Conservation (phyloP, 2,329 filamentous ascomycete genomes). For the Endoconidiophora polonica region DNA sequence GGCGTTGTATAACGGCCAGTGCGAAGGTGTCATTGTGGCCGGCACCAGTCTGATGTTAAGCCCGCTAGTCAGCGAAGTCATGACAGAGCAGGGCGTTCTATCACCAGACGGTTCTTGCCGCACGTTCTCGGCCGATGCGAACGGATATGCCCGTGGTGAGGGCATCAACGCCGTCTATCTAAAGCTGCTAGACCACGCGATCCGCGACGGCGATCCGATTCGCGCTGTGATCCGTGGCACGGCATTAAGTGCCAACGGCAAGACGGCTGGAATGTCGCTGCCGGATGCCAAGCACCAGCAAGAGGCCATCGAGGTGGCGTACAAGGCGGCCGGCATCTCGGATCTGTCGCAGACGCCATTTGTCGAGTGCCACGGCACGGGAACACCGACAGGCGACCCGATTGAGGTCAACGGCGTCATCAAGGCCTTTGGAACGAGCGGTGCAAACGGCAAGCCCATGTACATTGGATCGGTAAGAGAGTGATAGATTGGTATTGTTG, state of each 20-base stretch:
- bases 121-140: constrained; percentile 19
- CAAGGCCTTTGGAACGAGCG: constrained; percentile 25
- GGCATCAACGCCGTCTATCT: constrained; percentile 21
- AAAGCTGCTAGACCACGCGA: constrained; percentile 26
- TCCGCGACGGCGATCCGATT: constrained; percentile 26
- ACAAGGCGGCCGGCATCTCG: constrained; percentile 17
- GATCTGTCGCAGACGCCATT: constrained; percentile 10
- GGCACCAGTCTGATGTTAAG: constrained; percentile 15
- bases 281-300: constrained; percentile 21
- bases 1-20: constrained; percentile 19
- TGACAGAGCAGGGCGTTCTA: constrained; percentile 15
- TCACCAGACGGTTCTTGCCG: constrained; percentile 20
- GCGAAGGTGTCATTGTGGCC: constrained; percentile 12
- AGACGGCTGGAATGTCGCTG: constrained; percentile 18
- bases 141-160: constrained; percentile 31
- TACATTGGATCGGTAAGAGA: constrained; percentile 26
- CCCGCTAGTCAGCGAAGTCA: constrained; percentile 16
- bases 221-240: constrained; percentile 22
- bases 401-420: constrained; percentile 21
- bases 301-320: constrained; percentile 19
- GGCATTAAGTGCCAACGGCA: constrained; percentile 22
- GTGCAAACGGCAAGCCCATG: constrained; percentile 25
- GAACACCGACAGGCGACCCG: constrained; percentile 18
- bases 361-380: constrained; percentile 20
- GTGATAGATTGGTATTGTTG: too few relatives aligned